These are phyloP conservation scores for Melastoma candidum DNA, from an alignment of 441 rosid genomes.

Conservation along the genomic window DNA sequence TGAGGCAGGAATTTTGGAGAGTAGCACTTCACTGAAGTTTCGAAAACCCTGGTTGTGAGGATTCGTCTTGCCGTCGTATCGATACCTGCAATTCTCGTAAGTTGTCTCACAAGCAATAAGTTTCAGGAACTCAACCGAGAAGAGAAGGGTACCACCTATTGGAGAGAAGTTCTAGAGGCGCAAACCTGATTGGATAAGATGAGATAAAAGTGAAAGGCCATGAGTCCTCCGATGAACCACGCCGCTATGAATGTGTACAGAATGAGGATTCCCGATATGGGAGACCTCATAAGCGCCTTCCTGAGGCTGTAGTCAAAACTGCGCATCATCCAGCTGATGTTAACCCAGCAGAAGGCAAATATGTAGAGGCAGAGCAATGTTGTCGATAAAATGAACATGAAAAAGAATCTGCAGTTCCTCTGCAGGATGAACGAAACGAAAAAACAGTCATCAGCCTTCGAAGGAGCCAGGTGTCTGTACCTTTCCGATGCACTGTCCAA, in stretches of 20 bases:
- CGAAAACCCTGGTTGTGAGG: constrained; percentile 48
- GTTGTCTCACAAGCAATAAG: constrained; percentile 37
- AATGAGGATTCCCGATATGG: constrained; percentile 50
- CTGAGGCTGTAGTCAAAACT: constrained; percentile 28
- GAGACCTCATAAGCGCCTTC: constrained; percentile 47
- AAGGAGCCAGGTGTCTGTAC: constrained; percentile 20
- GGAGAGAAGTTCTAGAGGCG: not conserved
- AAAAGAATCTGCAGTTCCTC: constrained; percentile 70
- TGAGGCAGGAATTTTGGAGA: constrained; percentile 42
- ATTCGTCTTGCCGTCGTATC: constrained; percentile 44
- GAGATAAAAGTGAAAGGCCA: constrained; percentile 53
- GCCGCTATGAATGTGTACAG: constrained; percentile 41
- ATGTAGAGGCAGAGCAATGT: constrained; percentile 51
- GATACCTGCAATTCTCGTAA: constrained; percentile 59
- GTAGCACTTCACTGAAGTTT: constrained; percentile 35
- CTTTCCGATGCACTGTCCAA: constrained; percentile 89
- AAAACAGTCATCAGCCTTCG: no score
- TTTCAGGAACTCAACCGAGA: not conserved
- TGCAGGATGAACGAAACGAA: constrained; percentile 19
- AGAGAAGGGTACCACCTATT: not conserved
- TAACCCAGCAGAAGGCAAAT: constrained; percentile 47
- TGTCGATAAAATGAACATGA: constrained; percentile 65
- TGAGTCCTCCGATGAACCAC: constrained; percentile 71
- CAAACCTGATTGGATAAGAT: constrained; percentile 52
- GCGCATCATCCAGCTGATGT: constrained; percentile 38